These are phyloP conservation scores for Gynochthodes officinalis DNA, from an alignment of 257 asterid species.

Conservation along the genomic window DNA sequence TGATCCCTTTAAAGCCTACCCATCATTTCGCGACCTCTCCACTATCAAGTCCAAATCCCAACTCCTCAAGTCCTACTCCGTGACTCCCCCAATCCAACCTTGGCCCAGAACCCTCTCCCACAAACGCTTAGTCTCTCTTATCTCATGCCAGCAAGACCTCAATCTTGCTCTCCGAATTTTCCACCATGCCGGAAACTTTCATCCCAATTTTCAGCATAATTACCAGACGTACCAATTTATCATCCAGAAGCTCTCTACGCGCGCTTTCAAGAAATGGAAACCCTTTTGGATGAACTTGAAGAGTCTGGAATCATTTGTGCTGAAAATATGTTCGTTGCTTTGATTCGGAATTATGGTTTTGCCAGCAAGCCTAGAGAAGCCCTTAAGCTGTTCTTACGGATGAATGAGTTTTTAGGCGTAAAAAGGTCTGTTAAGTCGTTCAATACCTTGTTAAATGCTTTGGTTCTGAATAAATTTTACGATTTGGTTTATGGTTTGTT, in stretches of 20 bases:
- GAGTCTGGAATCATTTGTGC: conserved; percentile 45
- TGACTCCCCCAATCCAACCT: conserved; percentile 82
- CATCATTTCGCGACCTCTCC: conserved; percentile 33
- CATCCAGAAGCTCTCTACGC: conserved; percentile 64
- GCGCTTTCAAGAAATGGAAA: conserved; percentile 53
- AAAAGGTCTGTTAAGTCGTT: conserved; percentile 65
- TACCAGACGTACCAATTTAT: conserved; percentile 68
- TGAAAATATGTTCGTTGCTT: conserved; percentile 55
- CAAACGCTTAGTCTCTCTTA: conserved; percentile 52
- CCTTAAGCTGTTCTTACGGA: conserved; percentile 46
- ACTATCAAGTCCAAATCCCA: conserved; percentile 50
- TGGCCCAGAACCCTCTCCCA: conserved; percentile 72
- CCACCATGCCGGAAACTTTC: conserved; percentile 64
- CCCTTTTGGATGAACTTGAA: conserved; percentile 48
- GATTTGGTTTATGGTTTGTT: conserved; percentile 67
- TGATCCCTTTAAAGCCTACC: conserved; percentile 29
- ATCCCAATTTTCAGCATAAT: conserved; percentile 56
- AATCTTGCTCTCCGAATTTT: conserved; percentile 77
- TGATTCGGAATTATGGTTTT: conserved; percentile 68
- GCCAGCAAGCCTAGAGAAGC: conserved; percentile 75
- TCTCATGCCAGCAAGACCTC: conserved; percentile 57
- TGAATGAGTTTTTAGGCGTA: conserved; percentile 52
- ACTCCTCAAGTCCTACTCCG: conserved; percentile 51
- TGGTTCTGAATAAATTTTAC: conserved; percentile 76
- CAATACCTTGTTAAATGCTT: conserved; percentile 65